Base-by-base conservation (phyloP, 75 land plant species). In the Picea glauca region DNA sequence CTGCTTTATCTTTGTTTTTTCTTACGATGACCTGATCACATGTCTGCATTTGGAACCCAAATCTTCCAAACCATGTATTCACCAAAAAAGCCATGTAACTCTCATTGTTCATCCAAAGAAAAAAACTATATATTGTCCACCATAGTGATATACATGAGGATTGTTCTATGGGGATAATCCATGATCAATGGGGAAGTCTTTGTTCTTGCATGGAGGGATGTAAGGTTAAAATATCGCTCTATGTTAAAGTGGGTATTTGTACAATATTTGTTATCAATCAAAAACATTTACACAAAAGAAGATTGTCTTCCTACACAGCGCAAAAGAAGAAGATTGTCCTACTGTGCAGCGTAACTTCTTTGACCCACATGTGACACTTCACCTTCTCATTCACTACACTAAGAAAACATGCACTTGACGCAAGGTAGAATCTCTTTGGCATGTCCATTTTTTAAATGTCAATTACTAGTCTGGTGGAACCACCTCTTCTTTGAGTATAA, bases 381-480 rank as follows among this genome's bases (percentile, higher is more conserved):
- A 70, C 46, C 73, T 38, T 70, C 20, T 70, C 46, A 40, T 35
- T 46, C 20, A 40, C 33, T 17, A 46, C 3, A 46, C 8, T 8
- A 46, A 46, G 73, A 70, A 38, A 46, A 46, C 40, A 18, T 43
- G 73, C 40, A 38, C 13, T 38, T n/a, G 73, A 70, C 21, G 50
- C 18, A 70, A 20, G 50, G 73, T 70, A 40, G n/a, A 70, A 70
- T 70, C 54, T 70, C 54, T 70, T 70, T 70, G 17, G 3, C 73
- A 70, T 70, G 73, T 46, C 73, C 9, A 31, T 68, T 68, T 40
- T 40, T 15, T 40, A 38, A 20, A 20, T 70, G 73, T 9, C 40
- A 70, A 46, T 70, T 70, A 70, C 46, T 3, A 70, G 73, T 70
- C 40, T 40, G n/a, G 54, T 70, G 73, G 73, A 70, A 18, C 73